phyloP scores from a whole-genome alignment of 768 basidiomycete species.

The Rossbeevera mucosa region DNA sequence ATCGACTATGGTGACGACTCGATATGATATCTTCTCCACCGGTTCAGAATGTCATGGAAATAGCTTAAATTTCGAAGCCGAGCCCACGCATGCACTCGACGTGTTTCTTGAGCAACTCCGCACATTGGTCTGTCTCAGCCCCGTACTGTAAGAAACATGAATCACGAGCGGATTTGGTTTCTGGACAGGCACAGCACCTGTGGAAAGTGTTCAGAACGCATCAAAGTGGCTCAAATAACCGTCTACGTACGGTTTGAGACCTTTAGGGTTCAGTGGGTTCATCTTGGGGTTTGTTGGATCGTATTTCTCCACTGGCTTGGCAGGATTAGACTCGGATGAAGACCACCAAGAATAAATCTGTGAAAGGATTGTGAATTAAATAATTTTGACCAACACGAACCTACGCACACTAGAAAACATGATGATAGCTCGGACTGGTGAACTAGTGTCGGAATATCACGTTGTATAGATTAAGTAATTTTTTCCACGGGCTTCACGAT shows the following conservation, averaged over 20 bases:
- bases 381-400: background rate
- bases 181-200: constrained; percentile 95
- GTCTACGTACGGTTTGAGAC: constrained; percentile 83
- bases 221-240: background rate
- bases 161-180: constrained; percentile 89
- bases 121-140: constrained; percentile 75
- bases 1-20: background rate
- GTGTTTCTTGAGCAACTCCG: constrained; percentile 72
- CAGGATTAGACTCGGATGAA: constrained; percentile 28
- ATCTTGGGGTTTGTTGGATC: constrained; percentile 72
- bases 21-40: background rate
- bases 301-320: constrained; percentile 40
- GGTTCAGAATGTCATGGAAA: background rate
- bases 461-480: too few relatives aligned
- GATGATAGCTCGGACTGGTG: too few relatives aligned
- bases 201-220: constrained; percentile 1
- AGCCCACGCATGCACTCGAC: constrained; percentile 86
- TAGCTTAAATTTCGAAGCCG: constrained; percentile 73
- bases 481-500: too few relatives aligned
- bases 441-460: too few relatives aligned
- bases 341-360: constrained; percentile 60
- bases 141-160: constrained; percentile 81
- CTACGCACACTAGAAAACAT: constrained; percentile 43
- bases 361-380: background rate
- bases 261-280: constrained; percentile 90